A percentile compares a stretch with the other conserved stretches of the same genome.
Evolutionary conservation across 352 stramenopile species (phyloP).

Genomic region (Pythium aristosporum): DNA sequence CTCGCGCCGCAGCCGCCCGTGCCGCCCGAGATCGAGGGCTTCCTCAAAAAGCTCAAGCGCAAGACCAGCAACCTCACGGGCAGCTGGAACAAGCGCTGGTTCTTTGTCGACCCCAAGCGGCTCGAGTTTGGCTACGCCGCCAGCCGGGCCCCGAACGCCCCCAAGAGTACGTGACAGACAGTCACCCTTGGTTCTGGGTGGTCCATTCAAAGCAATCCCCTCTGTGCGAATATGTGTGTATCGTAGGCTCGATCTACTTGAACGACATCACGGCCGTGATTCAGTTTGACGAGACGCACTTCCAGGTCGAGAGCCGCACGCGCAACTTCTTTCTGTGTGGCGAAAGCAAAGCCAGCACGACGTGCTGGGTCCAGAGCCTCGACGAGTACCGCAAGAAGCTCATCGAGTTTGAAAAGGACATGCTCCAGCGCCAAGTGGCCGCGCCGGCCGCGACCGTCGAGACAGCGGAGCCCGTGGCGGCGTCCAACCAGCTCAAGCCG

Average conservation of each 20-base stretch:
- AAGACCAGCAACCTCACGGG: conserved; percentile 75
- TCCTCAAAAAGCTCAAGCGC: conserved; percentile 87
- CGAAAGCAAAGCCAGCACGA: conserved; percentile 80
- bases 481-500: conserved; percentile 15
- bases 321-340: conserved; percentile 85
- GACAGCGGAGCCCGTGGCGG: background rate
- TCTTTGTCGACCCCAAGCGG: conserved; percentile 77
- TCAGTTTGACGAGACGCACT: conserved; percentile 85
- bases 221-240: too few relatives aligned
- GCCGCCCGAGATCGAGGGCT: conserved; percentile 80
- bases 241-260: conserved; percentile 73
- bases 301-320: conserved; percentile 80
- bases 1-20: conserved; percentile 45
- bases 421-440: conserved; percentile 28
- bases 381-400: conserved; percentile 79
- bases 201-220: too few relatives aligned
- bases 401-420: conserved; percentile 66
- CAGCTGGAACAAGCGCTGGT: conserved; percentile 87
- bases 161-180: conserved; percentile 37
- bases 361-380: conserved; percentile 79
- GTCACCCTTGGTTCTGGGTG: background rate
- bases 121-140: conserved; percentile 76
- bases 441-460: background rate
- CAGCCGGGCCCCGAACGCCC: conserved; percentile 39
- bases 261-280: conserved; percentile 86